Base-by-base conservation (phyloP, 164 flowering plant species). In the Chimonanthus salicifolius region DNA sequence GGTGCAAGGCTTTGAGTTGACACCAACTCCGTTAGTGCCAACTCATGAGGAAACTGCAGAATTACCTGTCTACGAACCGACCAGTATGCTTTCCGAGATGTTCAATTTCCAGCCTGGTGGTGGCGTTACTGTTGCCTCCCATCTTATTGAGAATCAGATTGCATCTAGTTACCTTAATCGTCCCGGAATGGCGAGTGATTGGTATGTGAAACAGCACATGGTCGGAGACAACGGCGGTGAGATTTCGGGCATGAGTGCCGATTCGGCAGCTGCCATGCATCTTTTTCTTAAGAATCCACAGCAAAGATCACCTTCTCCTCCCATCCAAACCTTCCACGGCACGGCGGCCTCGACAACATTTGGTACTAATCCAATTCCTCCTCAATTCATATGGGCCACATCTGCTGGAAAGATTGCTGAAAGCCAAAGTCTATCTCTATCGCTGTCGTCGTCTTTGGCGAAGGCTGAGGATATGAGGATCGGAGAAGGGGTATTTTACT, bases 251-350 rank as follows among this genome's bases (percentile, higher is more conserved):
- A 84, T 87, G 63, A 87, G 83, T 85, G 88, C 88, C 5, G 92
- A 84, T 33, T 83, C 90, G 45, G 92, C 94, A 0, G 95, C 82
- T 8, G 96, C 98, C 93, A 92, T 95, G 99, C 99, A 95, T 75
- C 92, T 95, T 78, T 95, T 90, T 67, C 81, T 91, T 0, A 85
- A 87, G 90, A 95, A 93, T 72, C 97, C 97, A 48, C 89, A 79
- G 21, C 84, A 84, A 67, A 82, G 87, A 76, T 84, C 94, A 50
- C 89, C 93, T 2, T 74, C 81, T 68, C 77, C 80, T 64, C 70
- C 79, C 15, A 74, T 75, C 6, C 86, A 83, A 72, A 80, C 82
- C 3, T 83, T 77, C 62, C 78, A 73, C 33, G 33, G 18, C 4
- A 11, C 69, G 3, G 49, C 74, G 2, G 48, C 60, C 45, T 54